These are phyloP conservation scores for Veloporphyrellus conicus DNA, from an alignment of 1,284 basidiomycete genomes.

Conservation along the genomic window DNA sequence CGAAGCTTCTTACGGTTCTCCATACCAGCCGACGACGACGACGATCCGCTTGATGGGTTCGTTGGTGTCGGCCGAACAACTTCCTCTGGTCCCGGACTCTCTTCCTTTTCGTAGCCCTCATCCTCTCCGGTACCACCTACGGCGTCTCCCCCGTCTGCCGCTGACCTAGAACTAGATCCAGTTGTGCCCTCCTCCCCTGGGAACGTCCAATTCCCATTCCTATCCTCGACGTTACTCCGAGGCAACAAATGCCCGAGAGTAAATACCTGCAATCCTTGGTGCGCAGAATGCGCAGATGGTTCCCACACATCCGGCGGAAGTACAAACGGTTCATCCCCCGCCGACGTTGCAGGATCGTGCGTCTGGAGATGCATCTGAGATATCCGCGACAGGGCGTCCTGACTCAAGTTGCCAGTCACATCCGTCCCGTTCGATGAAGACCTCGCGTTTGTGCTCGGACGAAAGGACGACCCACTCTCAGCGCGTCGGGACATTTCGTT, in stretches of 20 bases:
- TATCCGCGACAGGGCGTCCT: conserved; percentile 21
- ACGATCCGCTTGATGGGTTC: conserved; percentile 16
- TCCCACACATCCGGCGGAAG: conserved; percentile 34
- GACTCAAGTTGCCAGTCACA: conserved; percentile 7
- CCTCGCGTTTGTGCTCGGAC: conserved; percentile 8
- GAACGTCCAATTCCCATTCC: conserved; percentile 57
- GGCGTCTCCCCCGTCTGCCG: not conserved
- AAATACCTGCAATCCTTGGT: conserved; percentile 74
- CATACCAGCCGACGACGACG: conserved; percentile 12
- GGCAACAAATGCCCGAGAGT: conserved; percentile 79
- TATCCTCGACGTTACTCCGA: conserved; percentile 46
- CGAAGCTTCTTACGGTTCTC: conserved; percentile 39
- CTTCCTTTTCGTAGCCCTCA: conserved; percentile 28
- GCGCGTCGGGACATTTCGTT: conserved; percentile 68
- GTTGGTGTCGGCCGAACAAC: conserved; percentile 32
- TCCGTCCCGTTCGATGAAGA: conserved; percentile 20
- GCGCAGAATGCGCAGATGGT: conserved; percentile 30
- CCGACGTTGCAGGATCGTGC: conserved; percentile 23
- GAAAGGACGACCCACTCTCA: conserved; percentile 42
- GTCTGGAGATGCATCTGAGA: conserved; percentile 26
- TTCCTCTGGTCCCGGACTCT: conserved; percentile 30
- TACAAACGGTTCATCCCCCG: conserved; percentile 38
- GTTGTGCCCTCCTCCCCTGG: conserved; percentile 32
- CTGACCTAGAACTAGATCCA: conserved; percentile 11
- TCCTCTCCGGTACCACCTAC: conserved; percentile 14